Evolutionary conservation across 805 yeast species (phyloP).

Genomic region (Metschnikowia bowlesiae): DNA sequence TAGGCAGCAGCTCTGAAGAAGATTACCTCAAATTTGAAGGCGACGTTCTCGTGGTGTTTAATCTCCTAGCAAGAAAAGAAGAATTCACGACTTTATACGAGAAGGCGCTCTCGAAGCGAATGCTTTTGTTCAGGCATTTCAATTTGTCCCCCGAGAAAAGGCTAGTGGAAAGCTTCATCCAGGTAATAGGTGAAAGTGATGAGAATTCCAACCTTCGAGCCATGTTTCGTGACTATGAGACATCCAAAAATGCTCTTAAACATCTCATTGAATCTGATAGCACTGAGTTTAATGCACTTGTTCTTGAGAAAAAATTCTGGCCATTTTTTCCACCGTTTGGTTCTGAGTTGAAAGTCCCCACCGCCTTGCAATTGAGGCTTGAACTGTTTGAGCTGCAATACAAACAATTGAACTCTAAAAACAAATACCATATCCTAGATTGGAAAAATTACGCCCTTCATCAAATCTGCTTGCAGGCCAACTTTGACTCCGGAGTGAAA

Average conservation of each 20-base stretch:
- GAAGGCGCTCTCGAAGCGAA: constrained; percentile 34
- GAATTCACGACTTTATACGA: constrained; percentile 30
- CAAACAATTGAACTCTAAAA: constrained; percentile 17
- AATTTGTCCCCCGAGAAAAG: constrained; percentile 19
- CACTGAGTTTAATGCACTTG: constrained; percentile 24
- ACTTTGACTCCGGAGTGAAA: constrained; percentile 28
- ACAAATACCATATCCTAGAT: constrained; percentile 27
- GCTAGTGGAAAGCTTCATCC: constrained; percentile 22
- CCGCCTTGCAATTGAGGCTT: constrained; percentile 15
- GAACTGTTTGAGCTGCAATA: constrained; percentile 21
- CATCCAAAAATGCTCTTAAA: constrained; percentile 18
- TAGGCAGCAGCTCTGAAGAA: constrained; percentile 9
- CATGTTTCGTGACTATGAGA: constrained; percentile 33
- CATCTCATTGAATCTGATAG: not conserved
- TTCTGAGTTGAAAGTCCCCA: constrained; percentile 23
- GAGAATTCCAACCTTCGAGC: constrained; percentile 24
- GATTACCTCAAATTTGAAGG: constrained; percentile 15
- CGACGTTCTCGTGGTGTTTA: constrained; percentile 26
- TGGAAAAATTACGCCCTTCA: constrained; percentile 43
- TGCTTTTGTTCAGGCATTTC: constrained; percentile 24
- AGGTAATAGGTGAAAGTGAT: constrained; percentile 30
- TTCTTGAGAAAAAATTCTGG: constrained; percentile 36
- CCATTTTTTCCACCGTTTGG: constrained; percentile 33
- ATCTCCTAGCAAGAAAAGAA: constrained; percentile 29
- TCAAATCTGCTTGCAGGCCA: constrained; percentile 30